Conservation (phyloP, 176 grass and related monocot species). For the Echinochloa phyllopogon region DNA sequence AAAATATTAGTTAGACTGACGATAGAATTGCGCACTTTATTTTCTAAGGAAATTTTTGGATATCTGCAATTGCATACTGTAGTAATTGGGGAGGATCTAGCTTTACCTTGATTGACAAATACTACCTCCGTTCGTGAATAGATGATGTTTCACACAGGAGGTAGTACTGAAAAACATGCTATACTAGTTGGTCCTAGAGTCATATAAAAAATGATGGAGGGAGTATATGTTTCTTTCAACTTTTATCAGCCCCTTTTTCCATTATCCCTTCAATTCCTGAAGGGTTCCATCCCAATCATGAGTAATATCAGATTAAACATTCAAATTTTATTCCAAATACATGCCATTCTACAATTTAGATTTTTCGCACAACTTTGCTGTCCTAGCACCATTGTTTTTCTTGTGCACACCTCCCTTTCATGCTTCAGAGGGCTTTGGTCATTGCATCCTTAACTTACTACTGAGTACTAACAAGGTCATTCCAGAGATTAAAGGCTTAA, state of each 20-base stretch:
- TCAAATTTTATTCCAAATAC: conserved; percentile 3
- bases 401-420: neutral
- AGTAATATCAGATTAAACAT: conserved; percentile 1
- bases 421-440: neutral
- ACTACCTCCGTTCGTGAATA: no score
- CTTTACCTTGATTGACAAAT: conserved; percentile 18
- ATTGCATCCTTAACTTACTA: neutral
- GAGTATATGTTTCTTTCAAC: neutral
- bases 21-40: neutral
- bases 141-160: no score
- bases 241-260: neutral
- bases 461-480: neutral
- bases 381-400: neutral
- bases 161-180: no score
- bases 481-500: conserved; percentile 14
- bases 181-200: no score
- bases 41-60: neutral
- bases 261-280: neutral
- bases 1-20: neutral
- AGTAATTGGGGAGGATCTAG: neutral
- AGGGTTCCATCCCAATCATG: neutral
- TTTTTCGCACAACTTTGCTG: neutral
- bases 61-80: conserved; percentile 1
- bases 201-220: no score
- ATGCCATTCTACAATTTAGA: neutral